Conservation (phyloP, 2,329 filamentous ascomycete species). For the Clonostachys solani region DNA sequence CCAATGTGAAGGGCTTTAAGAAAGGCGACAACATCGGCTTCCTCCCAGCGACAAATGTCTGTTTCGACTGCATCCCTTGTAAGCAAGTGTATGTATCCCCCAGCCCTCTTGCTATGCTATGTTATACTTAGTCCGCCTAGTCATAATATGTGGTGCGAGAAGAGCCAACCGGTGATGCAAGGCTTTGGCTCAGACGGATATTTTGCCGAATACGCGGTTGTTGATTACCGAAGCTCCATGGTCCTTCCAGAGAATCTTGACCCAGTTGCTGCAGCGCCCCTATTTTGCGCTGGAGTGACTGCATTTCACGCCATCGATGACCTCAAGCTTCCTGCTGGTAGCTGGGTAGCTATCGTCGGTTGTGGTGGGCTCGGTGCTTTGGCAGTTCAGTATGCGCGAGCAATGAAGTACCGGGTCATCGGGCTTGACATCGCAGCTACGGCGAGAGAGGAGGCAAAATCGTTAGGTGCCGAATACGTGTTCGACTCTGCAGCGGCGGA, state of each 20-base stretch:
- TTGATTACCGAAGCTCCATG: constrained; percentile 14
- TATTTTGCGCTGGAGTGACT: constrained; percentile 20
- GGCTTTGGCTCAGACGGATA: constrained; percentile 15
- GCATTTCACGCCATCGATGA: constrained; percentile 12
- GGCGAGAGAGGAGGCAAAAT: constrained; percentile 7
- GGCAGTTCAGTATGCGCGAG: constrained; percentile 14
- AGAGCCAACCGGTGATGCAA: constrained; percentile 10
- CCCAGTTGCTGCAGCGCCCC: constrained; percentile 12
- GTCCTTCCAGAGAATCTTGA: constrained; percentile 13
- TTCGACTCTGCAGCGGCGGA: neutral
- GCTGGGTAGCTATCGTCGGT: constrained; percentile 16
- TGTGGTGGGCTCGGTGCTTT: constrained; percentile 17
- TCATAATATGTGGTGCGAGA: constrained; percentile 13
- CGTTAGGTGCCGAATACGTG: constrained; percentile 1
- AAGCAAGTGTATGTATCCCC: neutral
- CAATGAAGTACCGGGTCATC: constrained; percentile 14
- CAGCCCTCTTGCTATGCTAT: neutral
- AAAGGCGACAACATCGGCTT: constrained; percentile 53
- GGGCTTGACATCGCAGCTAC: constrained; percentile 13
- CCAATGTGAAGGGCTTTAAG: constrained; percentile 21
- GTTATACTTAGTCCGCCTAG: neutral
- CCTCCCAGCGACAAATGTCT: constrained; percentile 10
- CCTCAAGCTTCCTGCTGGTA: constrained; percentile 4
- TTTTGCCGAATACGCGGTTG: constrained; percentile 17
- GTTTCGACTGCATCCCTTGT: constrained; percentile 11